A percentile compares a stretch with the other conserved stretches of the same genome.
Conservation (phyloP, 108 stramenopile genomes). For the Cylindrotheca closterium region DNA sequence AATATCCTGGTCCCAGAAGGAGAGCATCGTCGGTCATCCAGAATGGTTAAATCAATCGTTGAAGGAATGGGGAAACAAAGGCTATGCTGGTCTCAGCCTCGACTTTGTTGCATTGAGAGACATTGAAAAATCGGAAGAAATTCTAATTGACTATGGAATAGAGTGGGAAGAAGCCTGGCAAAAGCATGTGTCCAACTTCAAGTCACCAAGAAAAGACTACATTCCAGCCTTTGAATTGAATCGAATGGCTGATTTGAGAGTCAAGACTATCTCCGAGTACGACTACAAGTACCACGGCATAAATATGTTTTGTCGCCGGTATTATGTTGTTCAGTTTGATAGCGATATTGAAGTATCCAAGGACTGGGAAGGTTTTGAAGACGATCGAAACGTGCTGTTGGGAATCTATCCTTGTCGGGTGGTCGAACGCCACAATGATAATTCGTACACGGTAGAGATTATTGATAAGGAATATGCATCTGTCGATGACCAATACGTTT, state of each 20-base stretch:
- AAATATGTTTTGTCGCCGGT: conserved; percentile 18
- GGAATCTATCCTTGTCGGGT: conserved; percentile 17
- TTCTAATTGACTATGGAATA: conserved; percentile 48
- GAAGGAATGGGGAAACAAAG: conserved; percentile 43
- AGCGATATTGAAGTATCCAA: neutral
- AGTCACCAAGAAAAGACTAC: conserved; percentile 29
- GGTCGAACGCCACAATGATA: conserved; percentile 32
- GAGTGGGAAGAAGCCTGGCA: conserved; percentile 59
- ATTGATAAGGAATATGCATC: too few relatives aligned
- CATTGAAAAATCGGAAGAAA: conserved; percentile 51
- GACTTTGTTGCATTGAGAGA: conserved; percentile 55
- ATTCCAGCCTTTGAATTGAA: conserved; percentile 36
- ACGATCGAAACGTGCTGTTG: too few relatives aligned
- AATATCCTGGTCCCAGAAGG: conserved; percentile 48
- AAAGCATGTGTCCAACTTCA: conserved; percentile 38
- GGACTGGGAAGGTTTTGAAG: conserved; percentile 16
- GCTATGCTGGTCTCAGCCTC: conserved; percentile 49
- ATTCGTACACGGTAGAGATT: conserved; percentile 57
- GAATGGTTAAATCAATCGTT: conserved; percentile 64
- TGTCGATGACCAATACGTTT: neutral
- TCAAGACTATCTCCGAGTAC: conserved; percentile 20
- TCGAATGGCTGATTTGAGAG: conserved; percentile 12
- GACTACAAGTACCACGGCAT: conserved; percentile 22
- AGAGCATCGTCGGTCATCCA: conserved; percentile 37
- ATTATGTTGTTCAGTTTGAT: conserved; percentile 9